Base-by-base conservation (phyloP, 305 asterid species). In the Fraxinus greggii region DNA sequence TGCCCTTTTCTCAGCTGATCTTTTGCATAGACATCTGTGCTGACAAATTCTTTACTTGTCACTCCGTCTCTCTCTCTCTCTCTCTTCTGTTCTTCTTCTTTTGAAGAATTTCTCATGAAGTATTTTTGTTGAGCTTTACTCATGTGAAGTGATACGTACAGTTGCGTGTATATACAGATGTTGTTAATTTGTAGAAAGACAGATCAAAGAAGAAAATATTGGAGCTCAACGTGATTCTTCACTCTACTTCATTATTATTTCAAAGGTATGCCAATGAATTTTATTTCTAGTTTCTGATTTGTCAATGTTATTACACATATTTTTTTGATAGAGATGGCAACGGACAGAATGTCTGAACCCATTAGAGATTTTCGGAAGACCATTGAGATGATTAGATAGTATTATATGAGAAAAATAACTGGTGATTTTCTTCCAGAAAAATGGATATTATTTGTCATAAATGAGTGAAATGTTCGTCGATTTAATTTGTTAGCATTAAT, bases 11-110 rank as follows among this genome's bases (percentile, higher is more conserved):
- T 36, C 77, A 24, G 75, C 79, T 40, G 72, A 36, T 54, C 32
- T 73, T 59, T 69, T 72, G 74, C 88, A 72, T 76, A 36, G 77
- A 78, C 81, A 74, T 76, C 85, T 82, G 89, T 63, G 84, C 89
- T 23, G 65, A 35, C 79, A 73, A 77, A 78, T 8, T 61, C 80
- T 59, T 74, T 80, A 48, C 77, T 82, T 21, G 80, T 87, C 73
- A 79, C 84, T 2, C 78, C 33, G 59, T 72, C 85, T 54, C 75
- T 80, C 65, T 59, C 32, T 36, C 21, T 35, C 77, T 28, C n/a
- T 42, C 61, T 15, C 23, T 72, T 54, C 17, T 13, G 31, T 80
- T 56, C 45, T 15, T 35, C 23, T 23, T 26, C 32, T 4, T 31
- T 12, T 15, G 24, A 69, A 67, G 74, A 28, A 6, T 28, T 67